Percentiles rank a stretch among this genome's conserved stretches.
phyloP scores from a whole-genome alignment of 2,329 filamentous ascomycete genomes.

The Mycosphaerella sp. region DNA sequence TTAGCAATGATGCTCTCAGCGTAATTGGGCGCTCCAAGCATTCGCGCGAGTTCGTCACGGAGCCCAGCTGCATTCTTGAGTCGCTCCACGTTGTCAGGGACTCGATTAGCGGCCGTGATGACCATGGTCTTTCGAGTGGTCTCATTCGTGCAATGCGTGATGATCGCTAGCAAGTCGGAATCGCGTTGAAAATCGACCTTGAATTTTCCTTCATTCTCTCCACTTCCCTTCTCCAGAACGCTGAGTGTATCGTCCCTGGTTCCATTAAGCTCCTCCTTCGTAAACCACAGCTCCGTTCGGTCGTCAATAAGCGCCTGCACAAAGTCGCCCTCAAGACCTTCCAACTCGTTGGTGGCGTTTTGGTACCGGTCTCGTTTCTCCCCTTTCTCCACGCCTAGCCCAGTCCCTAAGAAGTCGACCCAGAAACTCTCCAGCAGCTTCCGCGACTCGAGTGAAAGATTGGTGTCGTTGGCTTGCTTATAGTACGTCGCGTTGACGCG shows the following conservation, averaged over 20 bases:
- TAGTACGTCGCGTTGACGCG: slow-evolving; percentile 46
- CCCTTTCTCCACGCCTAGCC: slow-evolving; percentile 61
- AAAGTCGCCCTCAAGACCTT: slow-evolving; percentile 63
- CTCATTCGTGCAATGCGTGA: slow-evolving; percentile 65
- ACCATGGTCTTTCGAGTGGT: slow-evolving; percentile 62
- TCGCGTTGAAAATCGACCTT: not conserved
- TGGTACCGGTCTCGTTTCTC: slow-evolving; percentile 69
- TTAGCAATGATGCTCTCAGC: slow-evolving; percentile 68
- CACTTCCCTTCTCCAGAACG: slow-evolving; percentile 61
- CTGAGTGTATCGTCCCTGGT: slow-evolving; percentile 64
- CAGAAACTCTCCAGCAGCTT: slow-evolving; percentile 66
- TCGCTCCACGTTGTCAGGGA: slow-evolving; percentile 61
- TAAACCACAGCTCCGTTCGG: slow-evolving; percentile 69
- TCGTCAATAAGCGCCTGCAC: slow-evolving; percentile 74
- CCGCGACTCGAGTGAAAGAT: slow-evolving; percentile 60
- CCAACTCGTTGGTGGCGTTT: slow-evolving; percentile 71
- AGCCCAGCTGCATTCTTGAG: slow-evolving; percentile 67
- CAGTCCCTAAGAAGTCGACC: slow-evolving; percentile 67
- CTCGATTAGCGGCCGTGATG: slow-evolving; percentile 70
- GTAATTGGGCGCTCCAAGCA: slow-evolving; percentile 68
- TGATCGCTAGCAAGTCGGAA: slow-evolving; percentile 61
- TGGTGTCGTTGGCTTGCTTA: slow-evolving; percentile 41
- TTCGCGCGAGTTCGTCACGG: slow-evolving; percentile 68
- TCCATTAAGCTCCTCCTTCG: slow-evolving; percentile 62
- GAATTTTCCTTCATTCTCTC: slow-evolving; percentile 60